Percentiles rank a stretch among this genome's conserved stretches.
phyloP scores from a whole-genome alignment of 1,139 yeast species.

The Zygotorulaspora mrakii region DNA sequence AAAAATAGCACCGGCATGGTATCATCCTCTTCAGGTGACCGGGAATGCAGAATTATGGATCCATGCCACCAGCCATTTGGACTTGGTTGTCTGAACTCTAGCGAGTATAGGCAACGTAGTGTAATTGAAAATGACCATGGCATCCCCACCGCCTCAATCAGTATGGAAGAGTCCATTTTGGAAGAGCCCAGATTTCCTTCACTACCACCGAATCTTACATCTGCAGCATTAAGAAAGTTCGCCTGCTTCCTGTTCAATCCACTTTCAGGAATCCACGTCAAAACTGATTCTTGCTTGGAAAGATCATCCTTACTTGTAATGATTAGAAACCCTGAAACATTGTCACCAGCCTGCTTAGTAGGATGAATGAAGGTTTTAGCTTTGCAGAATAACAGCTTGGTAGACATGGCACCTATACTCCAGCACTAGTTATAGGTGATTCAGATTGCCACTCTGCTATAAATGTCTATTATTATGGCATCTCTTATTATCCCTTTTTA shows the following conservation, averaged over 20 bases:
- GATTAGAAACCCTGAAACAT: slow-evolving; percentile 70
- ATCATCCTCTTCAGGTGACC: slow-evolving; percentile 51
- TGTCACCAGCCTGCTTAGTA: slow-evolving; percentile 65
- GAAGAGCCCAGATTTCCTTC: slow-evolving; percentile 1
- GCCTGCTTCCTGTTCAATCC: slow-evolving; percentile 37
- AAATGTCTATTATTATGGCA: neutral
- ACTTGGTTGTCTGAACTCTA: slow-evolving; percentile 80
- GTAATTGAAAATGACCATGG: slow-evolving; percentile 27
- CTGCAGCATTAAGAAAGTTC: slow-evolving; percentile 22
- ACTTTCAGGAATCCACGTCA: slow-evolving; percentile 77
- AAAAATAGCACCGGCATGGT: slow-evolving; percentile 79
- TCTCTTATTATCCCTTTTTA: neutral
- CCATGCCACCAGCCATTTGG: slow-evolving; percentile 87
- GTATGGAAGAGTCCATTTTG: slow-evolving; percentile 16
- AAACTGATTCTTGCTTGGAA: slow-evolving; percentile 52
- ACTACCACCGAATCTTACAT: slow-evolving; percentile 15
- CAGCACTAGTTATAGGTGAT: too few relatives aligned
- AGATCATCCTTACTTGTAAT: slow-evolving; percentile 49
- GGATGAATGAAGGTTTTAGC: slow-evolving; percentile 82
- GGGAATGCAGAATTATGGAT: slow-evolving; percentile 67
- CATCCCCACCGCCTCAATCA: slow-evolving; percentile 18
- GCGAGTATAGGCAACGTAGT: slow-evolving; percentile 51
- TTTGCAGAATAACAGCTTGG: slow-evolving; percentile 42
- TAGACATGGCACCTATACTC: slow-evolving; percentile 5
- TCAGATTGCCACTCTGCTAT: too few relatives aligned